Evolutionary conservation across 2,329 filamentous ascomycete genomes (phyloP).

Genomic region (Bipolaris zeicola): DNA sequence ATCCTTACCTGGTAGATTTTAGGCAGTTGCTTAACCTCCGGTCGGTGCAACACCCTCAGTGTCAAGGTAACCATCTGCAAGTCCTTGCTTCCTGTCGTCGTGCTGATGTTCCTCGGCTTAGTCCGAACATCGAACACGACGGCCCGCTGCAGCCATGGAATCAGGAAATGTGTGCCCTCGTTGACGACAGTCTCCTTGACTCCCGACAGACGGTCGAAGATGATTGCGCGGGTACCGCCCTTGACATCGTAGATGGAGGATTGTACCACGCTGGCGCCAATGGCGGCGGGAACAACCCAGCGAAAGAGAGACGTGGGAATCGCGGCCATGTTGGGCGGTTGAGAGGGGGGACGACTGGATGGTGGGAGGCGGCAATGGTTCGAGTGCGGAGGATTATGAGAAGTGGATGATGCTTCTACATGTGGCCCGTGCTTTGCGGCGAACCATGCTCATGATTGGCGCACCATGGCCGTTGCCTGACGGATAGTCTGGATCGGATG

Average conservation of each 20-base stretch:
- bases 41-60: slow-evolving; percentile 89
- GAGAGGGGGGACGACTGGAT: slow-evolving; percentile 20
- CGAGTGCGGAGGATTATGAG: slow-evolving; percentile 22
- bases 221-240: slow-evolving; percentile 91
- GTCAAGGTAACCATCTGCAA: slow-evolving; percentile 99
- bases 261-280: slow-evolving; percentile 71
- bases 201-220: slow-evolving; percentile 92
- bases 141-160: slow-evolving; percentile 93
- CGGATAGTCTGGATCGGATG: not conserved
- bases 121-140: slow-evolving; percentile 98
- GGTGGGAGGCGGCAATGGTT: slow-evolving; percentile 24
- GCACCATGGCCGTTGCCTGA: not conserved
- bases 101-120: slow-evolving; percentile 95
- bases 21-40: slow-evolving; percentile 88
- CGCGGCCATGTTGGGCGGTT: slow-evolving; percentile 42
- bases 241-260: slow-evolving; percentile 95
- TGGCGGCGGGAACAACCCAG: slow-evolving; percentile 73
- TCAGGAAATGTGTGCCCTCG: slow-evolving; percentile 94
- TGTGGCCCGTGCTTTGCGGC: slow-evolving; percentile 22
- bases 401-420: slow-evolving; percentile 17
- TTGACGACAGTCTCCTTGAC: slow-evolving; percentile 92
- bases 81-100: slow-evolving; percentile 97
- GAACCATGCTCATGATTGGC: slow-evolving; percentile 23
- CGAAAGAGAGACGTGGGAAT: slow-evolving; percentile 45
- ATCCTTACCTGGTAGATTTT: slow-evolving; percentile 93